Conservation (phyloP, 805 yeast genomes). For the Kluyveromyces siamensis region DNA sequence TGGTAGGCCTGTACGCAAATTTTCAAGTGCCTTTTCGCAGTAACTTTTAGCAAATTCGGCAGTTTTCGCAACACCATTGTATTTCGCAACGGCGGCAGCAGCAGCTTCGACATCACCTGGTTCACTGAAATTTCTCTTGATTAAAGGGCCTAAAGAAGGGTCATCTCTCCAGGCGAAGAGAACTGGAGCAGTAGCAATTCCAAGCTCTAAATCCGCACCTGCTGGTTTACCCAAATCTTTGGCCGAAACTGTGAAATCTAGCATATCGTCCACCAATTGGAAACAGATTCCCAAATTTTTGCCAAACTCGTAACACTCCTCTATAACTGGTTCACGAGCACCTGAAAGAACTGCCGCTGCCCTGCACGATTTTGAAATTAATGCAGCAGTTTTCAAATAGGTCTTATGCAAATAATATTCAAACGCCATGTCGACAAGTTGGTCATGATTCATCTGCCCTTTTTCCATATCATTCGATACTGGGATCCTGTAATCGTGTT, state of each 20-base stretch:
- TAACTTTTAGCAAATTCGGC: conserved; percentile 67
- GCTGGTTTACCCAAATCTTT: conserved; percentile 88
- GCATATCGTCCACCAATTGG: conserved; percentile 92
- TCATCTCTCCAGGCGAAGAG: conserved; percentile 86
- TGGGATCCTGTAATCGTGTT: conserved; percentile 48
- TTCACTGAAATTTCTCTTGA: conserved; percentile 69
- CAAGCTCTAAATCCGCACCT: conserved; percentile 88
- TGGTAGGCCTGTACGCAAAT: conserved; percentile 61
- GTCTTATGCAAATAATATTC: conserved; percentile 94
- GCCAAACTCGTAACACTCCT: conserved; percentile 84
- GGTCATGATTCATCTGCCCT: conserved; percentile 41
- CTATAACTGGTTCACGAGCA: conserved; percentile 63
- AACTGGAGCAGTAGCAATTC: conserved; percentile 95
- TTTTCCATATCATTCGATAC: conserved; percentile 5
- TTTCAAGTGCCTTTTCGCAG: conserved; percentile 63
- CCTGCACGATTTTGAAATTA: conserved; percentile 88
- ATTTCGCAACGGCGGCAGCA: conserved; percentile 56
- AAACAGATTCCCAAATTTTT: conserved; percentile 89
- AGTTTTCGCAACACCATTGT: conserved; percentile 72
- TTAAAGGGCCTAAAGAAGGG: conserved; percentile 77
- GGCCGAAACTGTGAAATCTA: conserved; percentile 87
- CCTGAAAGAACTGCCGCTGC: conserved; percentile 92
- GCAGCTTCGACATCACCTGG: conserved; percentile 85
- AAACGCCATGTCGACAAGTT: conserved; percentile 78
- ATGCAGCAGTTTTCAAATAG: conserved; percentile 86